Conservation (phyloP, 768 basidiomycete genomes). For the Agaricus sinodeliciosus region DNA sequence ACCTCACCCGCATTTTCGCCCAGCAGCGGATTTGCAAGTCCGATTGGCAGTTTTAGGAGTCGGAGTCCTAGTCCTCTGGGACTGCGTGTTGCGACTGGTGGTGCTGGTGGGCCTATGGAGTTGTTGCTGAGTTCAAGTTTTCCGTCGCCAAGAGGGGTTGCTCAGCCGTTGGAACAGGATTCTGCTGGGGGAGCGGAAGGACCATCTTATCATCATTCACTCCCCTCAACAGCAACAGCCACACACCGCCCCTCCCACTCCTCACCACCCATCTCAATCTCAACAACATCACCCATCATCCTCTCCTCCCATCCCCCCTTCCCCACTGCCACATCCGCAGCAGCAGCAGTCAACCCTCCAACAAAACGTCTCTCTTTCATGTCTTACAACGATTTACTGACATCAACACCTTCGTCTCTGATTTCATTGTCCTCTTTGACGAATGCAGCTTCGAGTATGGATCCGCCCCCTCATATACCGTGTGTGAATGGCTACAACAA, state of each 20-base stretch:
- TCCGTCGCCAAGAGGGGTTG: too few relatives aligned
- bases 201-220: not conserved
- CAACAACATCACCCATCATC: slow-evolving; percentile 17
- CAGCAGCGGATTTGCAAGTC: slow-evolving; percentile 57
- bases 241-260: slow-evolving; percentile 10
- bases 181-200: slow-evolving; percentile 6
- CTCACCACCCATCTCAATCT: slow-evolving; percentile 8
- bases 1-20: slow-evolving; percentile 4
- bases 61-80: slow-evolving; percentile 61
- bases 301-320: slow-evolving; percentile 17
- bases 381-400: slow-evolving; percentile 80
- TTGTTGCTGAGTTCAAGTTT: slow-evolving; percentile 35
- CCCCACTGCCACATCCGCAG: slow-evolving; percentile 34
- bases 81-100: slow-evolving; percentile 5
- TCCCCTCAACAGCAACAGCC: not conserved
- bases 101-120: slow-evolving; percentile 24
- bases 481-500: slow-evolving; percentile 41
- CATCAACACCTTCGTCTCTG: slow-evolving; percentile 67
- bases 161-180: too few relatives aligned
- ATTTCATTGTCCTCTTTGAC: slow-evolving; percentile 72
- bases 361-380: slow-evolving; percentile 82
- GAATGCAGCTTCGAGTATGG: slow-evolving; percentile 43
- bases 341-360: slow-evolving; percentile 17
- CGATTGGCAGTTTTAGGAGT: slow-evolving; percentile 62
- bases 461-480: slow-evolving; percentile 73